phyloP scores from a whole-genome alignment of 2,329 filamentous ascomycete genomes.

The Trichoderma endophyticum region DNA sequence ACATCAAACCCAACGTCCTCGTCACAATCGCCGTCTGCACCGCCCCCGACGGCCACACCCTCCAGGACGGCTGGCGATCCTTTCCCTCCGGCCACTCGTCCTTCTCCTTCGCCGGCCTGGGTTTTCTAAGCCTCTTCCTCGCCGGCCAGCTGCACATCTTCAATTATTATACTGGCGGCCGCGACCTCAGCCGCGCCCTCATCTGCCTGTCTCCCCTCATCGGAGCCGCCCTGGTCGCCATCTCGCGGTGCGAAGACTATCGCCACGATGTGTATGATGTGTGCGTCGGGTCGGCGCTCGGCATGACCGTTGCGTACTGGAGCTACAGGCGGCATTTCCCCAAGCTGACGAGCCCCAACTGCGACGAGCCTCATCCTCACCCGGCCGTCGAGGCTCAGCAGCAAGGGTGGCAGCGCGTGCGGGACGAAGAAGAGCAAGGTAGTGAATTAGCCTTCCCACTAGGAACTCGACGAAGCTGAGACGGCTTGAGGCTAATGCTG shows the following conservation, averaged over 20 bases:
- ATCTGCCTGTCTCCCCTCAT: slow-evolving; percentile 58
- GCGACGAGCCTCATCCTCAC: slow-evolving; percentile 55
- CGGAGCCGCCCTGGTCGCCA: slow-evolving; percentile 64
- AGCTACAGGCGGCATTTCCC: slow-evolving; percentile 66
- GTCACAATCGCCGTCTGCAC: slow-evolving; percentile 71
- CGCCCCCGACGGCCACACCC: slow-evolving; percentile 60
- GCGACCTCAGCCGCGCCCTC: slow-evolving; percentile 55
- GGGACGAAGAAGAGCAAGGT: slow-evolving; percentile 54
- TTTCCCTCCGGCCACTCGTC: slow-evolving; percentile 80
- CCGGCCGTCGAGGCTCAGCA: slow-evolving; percentile 37
- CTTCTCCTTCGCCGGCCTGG: slow-evolving; percentile 75
- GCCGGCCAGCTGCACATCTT: slow-evolving; percentile 64
- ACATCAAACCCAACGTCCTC: slow-evolving; percentile 48
- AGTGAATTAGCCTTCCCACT: slow-evolving; percentile 30
- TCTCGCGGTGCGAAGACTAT: slow-evolving; percentile 67
- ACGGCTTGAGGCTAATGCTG: not conserved
- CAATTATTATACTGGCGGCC: slow-evolving; percentile 40
- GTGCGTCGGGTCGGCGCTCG: slow-evolving; percentile 57
- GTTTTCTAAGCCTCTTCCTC: slow-evolving; percentile 68
- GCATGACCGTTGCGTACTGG: slow-evolving; percentile 60
- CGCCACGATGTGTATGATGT: slow-evolving; percentile 71
- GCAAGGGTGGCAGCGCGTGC: slow-evolving; percentile 42
- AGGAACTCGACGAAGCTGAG: slow-evolving; percentile 3
- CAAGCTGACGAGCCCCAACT: slow-evolving; percentile 47
- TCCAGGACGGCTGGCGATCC: slow-evolving; percentile 81